Conservation (phyloP, 345 rosid genomes). For the Eucalyptus polybractea region DNA sequence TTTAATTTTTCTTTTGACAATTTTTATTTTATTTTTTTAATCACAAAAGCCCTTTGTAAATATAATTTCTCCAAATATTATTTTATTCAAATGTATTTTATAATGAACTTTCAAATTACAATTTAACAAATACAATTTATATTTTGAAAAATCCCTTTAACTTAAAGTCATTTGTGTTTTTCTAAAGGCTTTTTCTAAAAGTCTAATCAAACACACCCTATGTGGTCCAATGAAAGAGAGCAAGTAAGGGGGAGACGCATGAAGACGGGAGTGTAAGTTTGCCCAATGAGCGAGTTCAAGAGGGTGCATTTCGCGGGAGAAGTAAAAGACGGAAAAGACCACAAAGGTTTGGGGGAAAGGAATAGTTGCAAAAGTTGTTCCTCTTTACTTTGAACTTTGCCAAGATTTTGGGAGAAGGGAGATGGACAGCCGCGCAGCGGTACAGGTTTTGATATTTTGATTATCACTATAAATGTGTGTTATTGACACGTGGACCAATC, state of each 20-base stretch:
- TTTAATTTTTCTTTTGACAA: too few relatives aligned
- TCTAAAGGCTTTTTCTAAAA: accelerated
- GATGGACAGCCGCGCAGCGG: not conserved
- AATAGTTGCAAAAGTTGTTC: not conserved
- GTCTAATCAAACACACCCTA: accelerated
- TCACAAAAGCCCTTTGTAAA: too few relatives aligned
- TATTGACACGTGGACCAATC: not conserved
- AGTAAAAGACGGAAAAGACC: not conserved
- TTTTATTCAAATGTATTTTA: too few relatives aligned
- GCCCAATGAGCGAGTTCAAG: not conserved
- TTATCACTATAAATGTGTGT: not conserved
- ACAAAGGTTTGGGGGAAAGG: too few relatives aligned
- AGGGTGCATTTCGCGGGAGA: not conserved
- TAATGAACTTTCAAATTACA: too few relatives aligned
- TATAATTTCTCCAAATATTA: too few relatives aligned
- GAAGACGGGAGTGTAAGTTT: not conserved
- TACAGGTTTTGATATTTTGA: not conserved
- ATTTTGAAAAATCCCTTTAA: too few relatives aligned
- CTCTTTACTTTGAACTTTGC: not conserved
- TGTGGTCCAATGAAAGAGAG: not conserved
- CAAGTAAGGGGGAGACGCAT: not conserved
- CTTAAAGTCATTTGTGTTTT: too few relatives aligned
- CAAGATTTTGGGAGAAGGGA: not conserved
- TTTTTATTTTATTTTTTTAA: too few relatives aligned
- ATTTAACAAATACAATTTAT: too few relatives aligned